phyloP scores from a whole-genome alignment of 805 yeast species.

The Zygosaccharomyces rouxii region DNA sequence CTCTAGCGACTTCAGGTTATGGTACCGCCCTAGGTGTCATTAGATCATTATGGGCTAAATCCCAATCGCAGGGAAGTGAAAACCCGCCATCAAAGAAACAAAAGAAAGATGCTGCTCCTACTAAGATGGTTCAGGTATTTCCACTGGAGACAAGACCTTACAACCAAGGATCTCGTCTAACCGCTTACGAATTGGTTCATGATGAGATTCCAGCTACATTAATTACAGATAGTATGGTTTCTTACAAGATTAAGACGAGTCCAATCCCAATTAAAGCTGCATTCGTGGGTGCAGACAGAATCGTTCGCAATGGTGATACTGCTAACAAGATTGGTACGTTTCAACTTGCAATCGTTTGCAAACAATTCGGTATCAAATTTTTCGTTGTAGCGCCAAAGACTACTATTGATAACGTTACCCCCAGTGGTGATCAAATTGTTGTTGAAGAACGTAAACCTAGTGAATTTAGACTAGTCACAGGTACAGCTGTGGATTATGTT shows the following conservation, averaged over 20 bases:
- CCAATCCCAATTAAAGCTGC: conserved; percentile 74
- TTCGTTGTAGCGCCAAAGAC: conserved; percentile 95
- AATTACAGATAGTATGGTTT: conserved; percentile 87
- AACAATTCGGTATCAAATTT: conserved; percentile 64
- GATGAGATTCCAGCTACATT: conserved; percentile 85
- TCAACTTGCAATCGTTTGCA: conserved; percentile 74
- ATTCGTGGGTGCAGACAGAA: conserved; percentile 93
- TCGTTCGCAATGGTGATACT: conserved; percentile 89
- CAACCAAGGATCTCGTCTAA: conserved; percentile 91
- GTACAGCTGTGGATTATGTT: conserved; percentile 46
- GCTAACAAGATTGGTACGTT: conserved; percentile 96
- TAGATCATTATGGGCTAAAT: conserved; percentile 57
- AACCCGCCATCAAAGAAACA: conserved; percentile 27
- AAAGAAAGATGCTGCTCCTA: conserved; percentile 31
- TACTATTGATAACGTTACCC: conserved; percentile 69
- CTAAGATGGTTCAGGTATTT: conserved; percentile 64
- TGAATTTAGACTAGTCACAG: conserved; percentile 74
- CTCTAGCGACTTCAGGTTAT: conserved; percentile 94
- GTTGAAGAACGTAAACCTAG: conserved; percentile 83
- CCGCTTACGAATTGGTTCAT: conserved; percentile 83
- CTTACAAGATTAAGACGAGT: conserved; percentile 54
- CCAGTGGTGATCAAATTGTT: conserved; percentile 66
- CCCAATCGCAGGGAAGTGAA: conserved; percentile 27
- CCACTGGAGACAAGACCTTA: conserved; percentile 95
- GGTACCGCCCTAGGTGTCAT: conserved; percentile 96